A percentile compares a stretch with the other conserved stretches of the same genome.
Evolutionary conservation across 2,329 filamentous ascomycete species (phyloP).

Genomic region (Cordyceps fumosorosea): DNA sequence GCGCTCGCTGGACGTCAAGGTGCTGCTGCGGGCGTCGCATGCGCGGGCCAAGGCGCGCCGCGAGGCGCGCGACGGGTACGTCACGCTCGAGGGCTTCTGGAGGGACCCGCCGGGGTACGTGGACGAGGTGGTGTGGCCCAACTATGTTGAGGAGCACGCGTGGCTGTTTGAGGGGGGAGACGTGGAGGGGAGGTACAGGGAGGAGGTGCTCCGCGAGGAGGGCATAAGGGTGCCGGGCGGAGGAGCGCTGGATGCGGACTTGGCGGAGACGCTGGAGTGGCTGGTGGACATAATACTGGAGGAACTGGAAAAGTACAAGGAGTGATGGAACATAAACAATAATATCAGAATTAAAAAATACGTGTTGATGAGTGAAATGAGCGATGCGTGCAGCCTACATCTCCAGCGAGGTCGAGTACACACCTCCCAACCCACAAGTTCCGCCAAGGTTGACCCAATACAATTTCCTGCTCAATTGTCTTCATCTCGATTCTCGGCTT

Average conservation of each 20-base stretch:
- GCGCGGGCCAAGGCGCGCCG: constrained; percentile 57
- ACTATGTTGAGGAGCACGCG: constrained; percentile 74
- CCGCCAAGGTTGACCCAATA: neutral
- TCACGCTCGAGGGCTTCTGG: constrained; percentile 88
- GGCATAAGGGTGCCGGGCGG: constrained; percentile 44
- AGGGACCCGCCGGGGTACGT: constrained; percentile 90
- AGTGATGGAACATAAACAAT: neutral
- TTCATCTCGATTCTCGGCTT: neutral
- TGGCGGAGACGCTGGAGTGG: constrained; percentile 61
- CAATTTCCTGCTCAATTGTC: neutral
- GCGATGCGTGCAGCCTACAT: neutral
- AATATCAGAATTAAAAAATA: neutral
- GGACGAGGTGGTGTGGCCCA: constrained; percentile 91
- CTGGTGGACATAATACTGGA: constrained; percentile 56
- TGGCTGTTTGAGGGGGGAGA: constrained; percentile 71
- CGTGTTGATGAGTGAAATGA: neutral
- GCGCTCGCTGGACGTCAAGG: constrained; percentile 61
- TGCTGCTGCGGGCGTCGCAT: constrained; percentile 71
- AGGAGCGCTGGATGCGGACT: constrained; percentile 44
- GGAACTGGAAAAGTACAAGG: constrained; percentile 30
- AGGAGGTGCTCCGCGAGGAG: constrained; percentile 36
- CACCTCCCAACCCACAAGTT: neutral
- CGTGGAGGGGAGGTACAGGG: constrained; percentile 52
- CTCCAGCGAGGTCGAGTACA: neutral
- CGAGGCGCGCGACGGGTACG: constrained; percentile 66